phyloP scores from a whole-genome alignment of 2,329 filamentous ascomycete genomes.

The Diaporthe amygdali region DNA sequence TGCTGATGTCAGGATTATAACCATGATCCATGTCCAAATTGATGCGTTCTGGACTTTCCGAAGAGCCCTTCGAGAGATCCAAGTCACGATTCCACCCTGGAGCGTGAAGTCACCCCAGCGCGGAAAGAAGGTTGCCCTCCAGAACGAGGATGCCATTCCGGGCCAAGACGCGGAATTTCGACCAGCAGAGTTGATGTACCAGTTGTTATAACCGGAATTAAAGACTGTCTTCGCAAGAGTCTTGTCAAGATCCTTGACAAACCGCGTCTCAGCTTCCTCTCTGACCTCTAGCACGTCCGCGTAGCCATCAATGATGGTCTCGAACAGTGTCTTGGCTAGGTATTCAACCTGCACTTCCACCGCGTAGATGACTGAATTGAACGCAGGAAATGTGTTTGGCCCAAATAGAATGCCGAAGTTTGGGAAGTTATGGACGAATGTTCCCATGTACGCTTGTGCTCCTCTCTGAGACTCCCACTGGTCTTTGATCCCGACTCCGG shows the following conservation, averaged over 20 bases:
- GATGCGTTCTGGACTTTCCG: background rate
- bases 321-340: conserved; percentile 29
- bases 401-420: conserved; percentile 38
- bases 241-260: conserved; percentile 36
- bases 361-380: conserved; percentile 29
- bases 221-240: conserved; percentile 41
- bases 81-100: background rate
- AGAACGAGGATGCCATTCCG: conserved; percentile 34
- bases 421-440: conserved; percentile 36
- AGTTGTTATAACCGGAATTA: conserved; percentile 43
- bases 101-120: background rate
- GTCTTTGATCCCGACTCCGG: conserved; percentile 29
- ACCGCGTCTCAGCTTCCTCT: conserved; percentile 36
- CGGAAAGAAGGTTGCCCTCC: conserved; percentile 22
- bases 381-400: conserved; percentile 29
- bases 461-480: conserved; percentile 34
- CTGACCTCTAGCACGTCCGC: conserved; percentile 42
- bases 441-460: conserved; percentile 37
- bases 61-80: background rate
- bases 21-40: background rate
- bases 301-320: conserved; percentile 34
- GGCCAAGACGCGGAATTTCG: conserved; percentile 43
- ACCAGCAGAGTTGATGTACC: conserved; percentile 45
- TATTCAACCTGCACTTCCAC: conserved; percentile 29
- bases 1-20: background rate